Evolutionary conservation across 164 flowering plant species (phyloP).

Genomic region (Stephania cephalantha): DNA sequence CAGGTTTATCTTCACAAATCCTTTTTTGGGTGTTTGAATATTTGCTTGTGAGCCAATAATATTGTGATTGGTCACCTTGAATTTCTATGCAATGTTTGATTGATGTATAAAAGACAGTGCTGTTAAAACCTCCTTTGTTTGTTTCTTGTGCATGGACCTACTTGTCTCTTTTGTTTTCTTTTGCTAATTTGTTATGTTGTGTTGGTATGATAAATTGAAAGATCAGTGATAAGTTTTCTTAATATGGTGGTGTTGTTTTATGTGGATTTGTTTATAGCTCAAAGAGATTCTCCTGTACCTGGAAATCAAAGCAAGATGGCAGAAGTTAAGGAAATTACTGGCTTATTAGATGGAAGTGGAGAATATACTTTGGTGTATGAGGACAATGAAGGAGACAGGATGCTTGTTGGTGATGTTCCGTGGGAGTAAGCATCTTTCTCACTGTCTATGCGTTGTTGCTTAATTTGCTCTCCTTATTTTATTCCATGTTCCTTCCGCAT

Average conservation of each 20-base stretch:
- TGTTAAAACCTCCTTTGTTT: background rate
- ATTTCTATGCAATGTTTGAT: background rate
- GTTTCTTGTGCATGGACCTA: background rate
- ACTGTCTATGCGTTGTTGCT: conserved; percentile 10
- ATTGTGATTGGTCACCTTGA: background rate
- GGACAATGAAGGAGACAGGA: conserved; percentile 91
- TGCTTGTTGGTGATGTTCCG: conserved; percentile 94
- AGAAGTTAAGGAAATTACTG: conserved; percentile 52
- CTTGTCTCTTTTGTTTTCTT: background rate
- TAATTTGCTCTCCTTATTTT: background rate
- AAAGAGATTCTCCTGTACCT: conserved; percentile 50
- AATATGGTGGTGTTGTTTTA: conserved; percentile 2
- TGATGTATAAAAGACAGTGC: background rate
- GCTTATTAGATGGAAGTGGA: conserved; percentile 75
- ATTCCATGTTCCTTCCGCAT: background rate
- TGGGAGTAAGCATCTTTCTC: conserved; percentile 76
- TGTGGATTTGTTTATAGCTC: conserved; percentile 41
- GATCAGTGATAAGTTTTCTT: conserved; percentile 1
- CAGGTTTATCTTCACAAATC: conserved; percentile 40
- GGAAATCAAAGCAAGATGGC: conserved; percentile 42
- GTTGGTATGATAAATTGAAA: background rate
- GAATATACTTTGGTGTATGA: conserved; percentile 93
- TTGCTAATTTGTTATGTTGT: background rate
- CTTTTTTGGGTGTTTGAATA: background rate
- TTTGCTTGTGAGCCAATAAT: background rate